A percentile compares a stretch with the other conserved stretches of the same genome.
Conservation (phyloP, 345 rosid genomes). For the Iberis pinnata region DNA sequence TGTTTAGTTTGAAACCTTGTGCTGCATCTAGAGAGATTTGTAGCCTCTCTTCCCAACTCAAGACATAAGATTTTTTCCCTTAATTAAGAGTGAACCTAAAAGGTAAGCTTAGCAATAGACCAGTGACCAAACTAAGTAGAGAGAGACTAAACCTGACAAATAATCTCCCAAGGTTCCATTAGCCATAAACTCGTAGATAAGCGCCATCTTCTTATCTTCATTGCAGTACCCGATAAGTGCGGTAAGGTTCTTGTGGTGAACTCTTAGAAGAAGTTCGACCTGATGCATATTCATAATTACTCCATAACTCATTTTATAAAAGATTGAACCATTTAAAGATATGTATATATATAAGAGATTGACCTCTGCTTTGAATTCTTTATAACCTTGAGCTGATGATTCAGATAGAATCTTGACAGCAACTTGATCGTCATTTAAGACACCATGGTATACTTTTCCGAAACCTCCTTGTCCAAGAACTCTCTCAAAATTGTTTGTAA, state of each 20-base stretch:
- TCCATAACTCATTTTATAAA: neutral
- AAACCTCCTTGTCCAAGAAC: conserved; percentile 47
- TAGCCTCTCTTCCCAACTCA: conserved; percentile 45
- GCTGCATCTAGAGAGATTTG: conserved; percentile 41
- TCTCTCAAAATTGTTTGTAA: conserved; percentile 36
- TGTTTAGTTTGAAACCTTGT: conserved; percentile 31
- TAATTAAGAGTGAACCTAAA: conserved; percentile 3
- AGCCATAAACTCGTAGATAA: conserved; percentile 49
- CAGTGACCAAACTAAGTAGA: neutral
- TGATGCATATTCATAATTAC: conserved; percentile 1
- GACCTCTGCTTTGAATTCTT: conserved; percentile 46
- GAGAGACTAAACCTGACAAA: conserved; percentile 33
- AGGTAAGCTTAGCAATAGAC: neutral
- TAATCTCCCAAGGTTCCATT: conserved; percentile 37
- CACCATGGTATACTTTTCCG: conserved; percentile 42
- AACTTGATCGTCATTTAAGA: conserved; percentile 33
- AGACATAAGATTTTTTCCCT: conserved; percentile 19
- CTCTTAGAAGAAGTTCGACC: conserved; percentile 41
- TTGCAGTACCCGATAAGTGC: conserved; percentile 43
- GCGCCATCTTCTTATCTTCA: conserved; percentile 33
- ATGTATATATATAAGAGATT: neutral
- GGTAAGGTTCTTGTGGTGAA: conserved; percentile 48
- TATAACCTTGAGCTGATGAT: conserved; percentile 35
- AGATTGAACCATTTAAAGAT: neutral
- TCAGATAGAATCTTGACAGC: conserved; percentile 46